A percentile compares a stretch with the other conserved stretches of the same genome.
Evolutionary conservation across 768 basidiomycete genomes (phyloP).

Genomic region (Termitomyces sp.): DNA sequence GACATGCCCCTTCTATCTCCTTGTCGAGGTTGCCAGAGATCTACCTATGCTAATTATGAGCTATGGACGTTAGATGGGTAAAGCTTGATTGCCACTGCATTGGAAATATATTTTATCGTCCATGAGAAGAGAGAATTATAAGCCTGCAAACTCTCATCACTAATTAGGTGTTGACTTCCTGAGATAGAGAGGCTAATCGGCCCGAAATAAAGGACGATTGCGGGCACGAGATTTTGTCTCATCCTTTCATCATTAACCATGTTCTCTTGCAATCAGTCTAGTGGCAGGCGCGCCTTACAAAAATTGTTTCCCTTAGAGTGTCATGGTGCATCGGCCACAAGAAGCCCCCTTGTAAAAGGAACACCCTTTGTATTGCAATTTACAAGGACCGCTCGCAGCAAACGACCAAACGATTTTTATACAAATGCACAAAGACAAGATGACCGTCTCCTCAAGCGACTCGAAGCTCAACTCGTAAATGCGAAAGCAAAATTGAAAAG

Average conservation of each 20-base stretch:
- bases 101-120: no score
- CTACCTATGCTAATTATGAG: background rate
- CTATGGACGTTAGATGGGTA: no score
- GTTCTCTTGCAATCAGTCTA: background rate
- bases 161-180: no score
- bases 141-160: no score
- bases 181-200: background rate
- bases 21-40: background rate
- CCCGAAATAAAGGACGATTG: background rate
- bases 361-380: conserved; percentile 9
- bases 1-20: background rate
- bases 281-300: conserved; percentile 1
- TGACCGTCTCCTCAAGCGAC: conserved; percentile 24
- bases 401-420: conserved; percentile 16
- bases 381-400: conserved; percentile 17
- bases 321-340: background rate
- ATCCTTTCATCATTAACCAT: background rate
- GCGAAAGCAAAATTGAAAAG: conserved; percentile 19
- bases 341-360: background rate
- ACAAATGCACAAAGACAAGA: conserved; percentile 19
- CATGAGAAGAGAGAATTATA: no score
- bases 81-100: no score
- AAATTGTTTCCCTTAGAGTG: background rate
- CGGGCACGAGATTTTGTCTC: background rate
- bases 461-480: conserved; percentile 23